Conservation (phyloP, 768 basidiomycete species). For the Lactifluus subvellereus region DNA sequence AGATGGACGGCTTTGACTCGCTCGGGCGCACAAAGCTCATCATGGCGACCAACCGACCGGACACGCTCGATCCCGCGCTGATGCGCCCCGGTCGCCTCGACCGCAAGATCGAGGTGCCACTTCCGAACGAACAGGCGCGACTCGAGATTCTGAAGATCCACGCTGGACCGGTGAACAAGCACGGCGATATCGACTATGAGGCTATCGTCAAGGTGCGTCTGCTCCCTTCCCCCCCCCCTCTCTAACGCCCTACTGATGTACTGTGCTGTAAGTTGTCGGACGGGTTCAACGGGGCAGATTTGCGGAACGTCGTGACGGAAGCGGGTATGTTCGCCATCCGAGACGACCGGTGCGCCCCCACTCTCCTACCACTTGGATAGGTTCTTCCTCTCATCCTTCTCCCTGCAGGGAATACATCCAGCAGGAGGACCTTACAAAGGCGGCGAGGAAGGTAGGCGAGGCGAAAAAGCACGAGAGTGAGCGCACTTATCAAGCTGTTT, state of each 20-base stretch:
- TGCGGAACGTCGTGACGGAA: conserved; percentile 92
- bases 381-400: not conserved
- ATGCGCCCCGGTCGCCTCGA: conserved; percentile 94
- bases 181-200: conserved; percentile 94
- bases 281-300: conserved; percentile 92
- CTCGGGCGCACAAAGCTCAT: conserved; percentile 94
- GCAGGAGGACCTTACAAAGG: conserved; percentile 96
- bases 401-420: conserved; percentile 69
- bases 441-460: conserved; percentile 90
- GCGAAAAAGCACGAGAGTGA: conserved; percentile 97
- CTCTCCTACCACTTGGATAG: conserved; percentile 5
- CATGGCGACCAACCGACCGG: conserved; percentile 99
- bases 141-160: conserved; percentile 98
- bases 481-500: conserved; percentile 29
- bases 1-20: conserved; percentile 99
- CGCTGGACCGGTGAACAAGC: conserved; percentile 88
- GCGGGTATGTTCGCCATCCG: conserved; percentile 99
- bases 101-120: conserved; percentile 94
- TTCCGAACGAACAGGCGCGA: conserved; percentile 96
- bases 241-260: not conserved
- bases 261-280: conserved; percentile 59
- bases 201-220: conserved; percentile 84
- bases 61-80: conserved; percentile 95
- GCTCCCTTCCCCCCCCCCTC: not conserved
- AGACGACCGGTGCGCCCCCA: conserved; percentile 66